Conservation (phyloP, 1,284 basidiomycete species). For the Coniferiporia sulphurascens region DNA sequence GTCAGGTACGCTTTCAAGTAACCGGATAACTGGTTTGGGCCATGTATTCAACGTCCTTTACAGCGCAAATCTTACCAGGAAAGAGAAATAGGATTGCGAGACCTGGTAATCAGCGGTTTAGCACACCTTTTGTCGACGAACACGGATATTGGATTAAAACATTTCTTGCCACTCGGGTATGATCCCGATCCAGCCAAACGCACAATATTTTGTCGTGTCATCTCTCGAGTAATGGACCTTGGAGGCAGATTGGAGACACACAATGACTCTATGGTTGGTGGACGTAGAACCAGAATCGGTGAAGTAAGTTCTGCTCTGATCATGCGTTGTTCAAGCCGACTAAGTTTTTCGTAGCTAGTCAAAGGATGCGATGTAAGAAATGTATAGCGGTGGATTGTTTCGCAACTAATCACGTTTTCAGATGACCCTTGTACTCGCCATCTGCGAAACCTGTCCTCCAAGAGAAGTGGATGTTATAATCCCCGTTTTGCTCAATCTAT, state of each 20-base stretch:
- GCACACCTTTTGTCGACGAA: conserved; percentile 82
- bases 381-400: background rate
- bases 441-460: conserved; percentile 80
- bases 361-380: conserved; percentile 64
- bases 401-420: conserved; percentile 26
- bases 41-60: background rate
- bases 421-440: conserved; percentile 77
- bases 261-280: conserved; percentile 46
- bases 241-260: conserved; percentile 68
- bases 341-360: conserved; percentile 47
- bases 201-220: conserved; percentile 84
- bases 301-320: conserved; percentile 46
- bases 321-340: background rate
- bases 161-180: conserved; percentile 79
- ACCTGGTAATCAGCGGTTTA: conserved; percentile 72
- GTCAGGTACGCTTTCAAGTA: background rate
- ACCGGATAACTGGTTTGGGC: background rate
- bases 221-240: conserved; percentile 78
- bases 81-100: conserved; percentile 38
- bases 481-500: conserved; percentile 81
- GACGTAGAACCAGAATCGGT: conserved; percentile 54
- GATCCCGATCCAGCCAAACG: conserved; percentile 71
- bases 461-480: conserved; percentile 80
- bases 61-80: conserved; percentile 2
- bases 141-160: conserved; percentile 85